These are phyloP conservation scores for Magnaporthiopsis incrustans DNA, from an alignment of 2,329 filamentous ascomycete genomes.

Conservation along the genomic window DNA sequence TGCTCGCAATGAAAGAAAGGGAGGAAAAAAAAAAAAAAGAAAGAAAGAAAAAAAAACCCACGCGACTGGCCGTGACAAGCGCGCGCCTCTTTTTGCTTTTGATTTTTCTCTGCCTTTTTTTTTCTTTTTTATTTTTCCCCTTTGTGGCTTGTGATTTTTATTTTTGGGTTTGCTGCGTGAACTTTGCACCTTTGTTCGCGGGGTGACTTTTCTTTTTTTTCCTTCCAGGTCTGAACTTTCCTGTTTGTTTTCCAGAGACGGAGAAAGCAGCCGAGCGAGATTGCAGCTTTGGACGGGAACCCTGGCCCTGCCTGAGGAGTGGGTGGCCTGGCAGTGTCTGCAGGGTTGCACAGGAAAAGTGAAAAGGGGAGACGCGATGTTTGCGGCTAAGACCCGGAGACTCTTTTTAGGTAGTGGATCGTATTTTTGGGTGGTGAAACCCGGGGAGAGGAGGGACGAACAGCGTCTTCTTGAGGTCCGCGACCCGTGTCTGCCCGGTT, in stretches of 20 bases:
- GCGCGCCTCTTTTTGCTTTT: constrained; percentile 19
- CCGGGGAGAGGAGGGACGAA: background rate
- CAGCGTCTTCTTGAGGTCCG: background rate
- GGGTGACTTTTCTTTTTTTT: background rate
- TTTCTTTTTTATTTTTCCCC: background rate
- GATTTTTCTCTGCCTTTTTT: constrained; percentile 4
- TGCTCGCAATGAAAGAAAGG: constrained; percentile 11
- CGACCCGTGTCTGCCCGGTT: background rate
- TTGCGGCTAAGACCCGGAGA: constrained; percentile 7
- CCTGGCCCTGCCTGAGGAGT: background rate
- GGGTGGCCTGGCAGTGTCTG: background rate
- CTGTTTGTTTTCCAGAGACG: background rate
- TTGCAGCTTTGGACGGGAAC: background rate
- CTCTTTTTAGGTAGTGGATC: constrained; percentile 2
- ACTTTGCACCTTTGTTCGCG: background rate
- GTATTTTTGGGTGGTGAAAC: constrained; percentile 5
- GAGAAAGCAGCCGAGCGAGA: background rate
- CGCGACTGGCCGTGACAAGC: constrained; percentile 24
- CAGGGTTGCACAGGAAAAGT: constrained; percentile 2
- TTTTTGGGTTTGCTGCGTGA: background rate
- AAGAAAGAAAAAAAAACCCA: constrained; percentile 16
- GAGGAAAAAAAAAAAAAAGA: constrained; percentile 8
- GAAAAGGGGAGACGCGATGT: constrained; percentile 4
- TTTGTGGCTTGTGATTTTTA: background rate
- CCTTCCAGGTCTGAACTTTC: background rate